Evolutionary conservation across 2,329 filamentous ascomycete species (phyloP).

Genomic region (Xylaria sp.): DNA sequence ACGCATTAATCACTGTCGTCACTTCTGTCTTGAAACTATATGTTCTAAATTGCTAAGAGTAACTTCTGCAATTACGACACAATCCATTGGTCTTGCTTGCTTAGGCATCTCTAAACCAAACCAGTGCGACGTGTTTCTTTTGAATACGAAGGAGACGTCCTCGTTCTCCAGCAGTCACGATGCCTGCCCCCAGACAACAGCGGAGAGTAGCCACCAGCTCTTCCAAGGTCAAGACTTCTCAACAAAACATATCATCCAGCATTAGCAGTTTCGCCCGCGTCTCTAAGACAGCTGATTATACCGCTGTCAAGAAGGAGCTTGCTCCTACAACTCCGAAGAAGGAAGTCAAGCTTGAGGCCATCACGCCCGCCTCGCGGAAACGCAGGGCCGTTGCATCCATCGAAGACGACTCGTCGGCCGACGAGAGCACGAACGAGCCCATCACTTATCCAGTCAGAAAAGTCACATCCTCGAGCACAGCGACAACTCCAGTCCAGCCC

Average conservation of each 20-base stretch:
- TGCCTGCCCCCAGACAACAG: constrained; percentile 48
- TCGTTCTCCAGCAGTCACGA: constrained; percentile 34
- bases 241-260: constrained; percentile 48
- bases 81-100: constrained; percentile 13
- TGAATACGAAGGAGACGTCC: not conserved
- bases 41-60: constrained; percentile 7
- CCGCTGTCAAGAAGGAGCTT: constrained; percentile 52
- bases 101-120: not conserved
- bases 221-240: constrained; percentile 41
- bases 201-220: constrained; percentile 42
- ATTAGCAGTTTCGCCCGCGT: constrained; percentile 61
- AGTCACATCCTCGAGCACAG: not conserved
- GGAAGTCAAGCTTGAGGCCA: constrained; percentile 57
- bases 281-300: constrained; percentile 55
- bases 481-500: constrained; percentile 31
- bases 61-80: not conserved
- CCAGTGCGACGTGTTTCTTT: constrained; percentile 1
- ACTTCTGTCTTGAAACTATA: constrained; percentile 15
- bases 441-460: constrained; percentile 30
- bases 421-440: constrained; percentile 44
- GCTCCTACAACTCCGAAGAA: constrained; percentile 51
- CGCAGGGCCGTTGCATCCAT: constrained; percentile 48
- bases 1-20: constrained; percentile 13
- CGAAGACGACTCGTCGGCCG: constrained; percentile 49
- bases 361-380: constrained; percentile 51